Percentiles rank a stretch among this genome's conserved stretches.
phyloP scores from a whole-genome alignment of 2,329 filamentous ascomycete genomes.

The Monilinia laxa region DNA sequence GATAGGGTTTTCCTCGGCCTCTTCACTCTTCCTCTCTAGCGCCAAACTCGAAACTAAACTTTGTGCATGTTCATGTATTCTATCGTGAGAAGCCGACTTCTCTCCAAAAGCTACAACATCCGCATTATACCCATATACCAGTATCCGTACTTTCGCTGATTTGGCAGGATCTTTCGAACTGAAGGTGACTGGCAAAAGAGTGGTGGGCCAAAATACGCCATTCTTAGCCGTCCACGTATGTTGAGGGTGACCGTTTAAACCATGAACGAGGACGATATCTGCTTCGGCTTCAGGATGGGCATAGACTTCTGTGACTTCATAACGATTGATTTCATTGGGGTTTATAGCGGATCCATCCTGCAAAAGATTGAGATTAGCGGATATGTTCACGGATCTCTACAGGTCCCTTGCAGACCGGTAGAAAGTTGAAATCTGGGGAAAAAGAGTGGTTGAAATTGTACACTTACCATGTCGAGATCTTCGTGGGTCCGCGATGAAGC shows the following conservation, averaged over 20 bases:
- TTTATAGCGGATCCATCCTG: slow-evolving; percentile 50
- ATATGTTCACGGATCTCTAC: not conserved
- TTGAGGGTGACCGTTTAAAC: slow-evolving; percentile 64
- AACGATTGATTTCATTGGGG: slow-evolving; percentile 49
- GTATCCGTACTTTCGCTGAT: slow-evolving; percentile 58
- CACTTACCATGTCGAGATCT: slow-evolving; percentile 23
- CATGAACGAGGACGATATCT: slow-evolving; percentile 70
- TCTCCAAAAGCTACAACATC: slow-evolving; percentile 53
- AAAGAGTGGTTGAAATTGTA: not conserved
- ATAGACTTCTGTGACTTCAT: slow-evolving; percentile 60
- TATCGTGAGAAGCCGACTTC: slow-evolving; percentile 54
- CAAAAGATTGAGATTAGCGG: slow-evolving; percentile 7
- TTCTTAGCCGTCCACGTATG: slow-evolving; percentile 59
- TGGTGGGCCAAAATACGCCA: slow-evolving; percentile 66
- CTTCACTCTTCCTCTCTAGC: slow-evolving; percentile 59
- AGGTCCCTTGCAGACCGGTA: slow-evolving; percentile 10
- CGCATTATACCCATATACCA: slow-evolving; percentile 75
- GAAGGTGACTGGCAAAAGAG: slow-evolving; percentile 63
- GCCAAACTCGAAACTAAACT: slow-evolving; percentile 63
- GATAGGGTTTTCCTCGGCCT: slow-evolving; percentile 62
- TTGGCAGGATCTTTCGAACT: slow-evolving; percentile 36
- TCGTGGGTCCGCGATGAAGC: slow-evolving; percentile 13
- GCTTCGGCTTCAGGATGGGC: slow-evolving; percentile 58
- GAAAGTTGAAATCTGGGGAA: slow-evolving; percentile 5
- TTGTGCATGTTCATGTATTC: slow-evolving; percentile 70